Base-by-base conservation (phyloP, 1,284 basidiomycete species). In the Cerrena zonata region DNA sequence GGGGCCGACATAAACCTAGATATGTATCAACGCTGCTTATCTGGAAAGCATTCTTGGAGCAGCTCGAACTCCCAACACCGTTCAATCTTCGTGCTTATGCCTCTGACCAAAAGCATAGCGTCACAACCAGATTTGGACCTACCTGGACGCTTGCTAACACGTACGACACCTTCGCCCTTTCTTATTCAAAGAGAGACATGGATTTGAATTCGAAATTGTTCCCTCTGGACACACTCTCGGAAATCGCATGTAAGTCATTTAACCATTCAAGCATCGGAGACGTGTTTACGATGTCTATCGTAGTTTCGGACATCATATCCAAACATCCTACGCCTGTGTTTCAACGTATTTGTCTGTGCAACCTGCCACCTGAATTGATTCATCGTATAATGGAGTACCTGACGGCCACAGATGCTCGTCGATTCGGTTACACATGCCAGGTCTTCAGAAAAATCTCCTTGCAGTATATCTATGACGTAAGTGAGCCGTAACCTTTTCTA, bases 331-430 rank as follows among this genome's bases (percentile, higher is more conserved):
- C 25, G 1, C 50, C 54, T 3, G 23, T 25, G 4, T 46, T 58
- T 27, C 54, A 58, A 39, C 25, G 23, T 21, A 24, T 46, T 3
- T 45, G 26, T 22, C 41, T 53, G 7, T n/a, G 23, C 15, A 40
- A 55, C 26, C 47, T 58, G 2, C 56, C 54, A 27, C 43, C 50
- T 5, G 54, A 58, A 26, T 19, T 58, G n/a, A 42, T 53, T 19
- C 51, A 53, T 18, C 15, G 43, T 11, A 50, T 53, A 13, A 47
- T 56, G 47, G 42, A 49, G 1, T n/a, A n/a, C n/a, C n/a, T 46
- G 18, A 19, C 40, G 18, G 40, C 40, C 23, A 26, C 42, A 3
- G n/a, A 40, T 24, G 49, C 49, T 22, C 48, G 52, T 12, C 24
- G 18, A 2, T 52, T 57, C 10, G 56, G 48, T 1, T 19, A 42